A percentile compares a stretch with the other conserved stretches of the same genome.
Evolutionary conservation across 352 stramenopile genomes (phyloP).

Genomic region (Phytophthora hibernalis): DNA sequence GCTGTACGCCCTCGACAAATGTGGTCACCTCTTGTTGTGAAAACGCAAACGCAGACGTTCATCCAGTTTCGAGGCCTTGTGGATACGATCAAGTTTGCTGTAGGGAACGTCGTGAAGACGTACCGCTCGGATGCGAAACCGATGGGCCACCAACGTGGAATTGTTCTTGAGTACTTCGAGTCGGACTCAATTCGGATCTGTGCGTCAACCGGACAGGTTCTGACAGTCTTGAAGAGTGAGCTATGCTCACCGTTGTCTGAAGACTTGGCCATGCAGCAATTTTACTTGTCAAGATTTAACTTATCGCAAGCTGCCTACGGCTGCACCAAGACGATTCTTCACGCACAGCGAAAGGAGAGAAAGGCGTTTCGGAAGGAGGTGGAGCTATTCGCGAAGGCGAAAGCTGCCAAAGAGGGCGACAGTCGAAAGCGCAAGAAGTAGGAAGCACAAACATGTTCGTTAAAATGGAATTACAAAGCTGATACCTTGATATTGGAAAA

Average conservation of each 20-base stretch:
- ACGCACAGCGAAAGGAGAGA: slow-evolving; percentile 59
- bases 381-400: slow-evolving; percentile 53
- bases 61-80: slow-evolving; percentile 65
- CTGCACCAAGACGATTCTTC: slow-evolving; percentile 58
- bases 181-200: slow-evolving; percentile 61
- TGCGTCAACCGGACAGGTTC: slow-evolving; percentile 61
- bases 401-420: slow-evolving; percentile 29
- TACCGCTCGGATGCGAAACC: slow-evolving; percentile 44
- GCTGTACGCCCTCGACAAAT: slow-evolving; percentile 50
- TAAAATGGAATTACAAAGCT: slow-evolving; percentile 34
- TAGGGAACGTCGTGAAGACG: slow-evolving; percentile 77
- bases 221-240: slow-evolving; percentile 60
- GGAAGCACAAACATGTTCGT: slow-evolving; percentile 22
- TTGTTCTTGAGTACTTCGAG: slow-evolving; percentile 60
- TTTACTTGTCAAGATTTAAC: slow-evolving; percentile 81
- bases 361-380: slow-evolving; percentile 74
- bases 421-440: slow-evolving; percentile 70
- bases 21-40: slow-evolving; percentile 70
- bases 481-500: slow-evolving; percentile 14
- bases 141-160: slow-evolving; percentile 65
- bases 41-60: slow-evolving; percentile 51
- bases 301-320: slow-evolving; percentile 61
- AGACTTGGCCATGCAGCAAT: slow-evolving; percentile 70
- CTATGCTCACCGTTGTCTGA: slow-evolving; percentile 72
- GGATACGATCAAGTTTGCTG: slow-evolving; percentile 62